phyloP scores from a whole-genome alignment of 345 rosid genomes.

The Garcia nutans region DNA sequence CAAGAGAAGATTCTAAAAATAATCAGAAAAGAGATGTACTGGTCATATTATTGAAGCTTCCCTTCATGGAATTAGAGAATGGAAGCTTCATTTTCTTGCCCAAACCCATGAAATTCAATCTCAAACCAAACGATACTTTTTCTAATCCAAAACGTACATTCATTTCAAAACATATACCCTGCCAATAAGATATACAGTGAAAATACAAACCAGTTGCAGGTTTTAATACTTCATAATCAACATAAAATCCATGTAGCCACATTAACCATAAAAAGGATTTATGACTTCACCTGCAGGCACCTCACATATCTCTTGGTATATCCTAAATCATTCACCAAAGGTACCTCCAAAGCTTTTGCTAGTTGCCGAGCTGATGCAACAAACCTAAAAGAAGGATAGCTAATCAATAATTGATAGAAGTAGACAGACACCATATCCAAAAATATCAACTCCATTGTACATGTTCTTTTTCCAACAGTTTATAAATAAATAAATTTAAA shows the following conservation, averaged over 20 bases:
- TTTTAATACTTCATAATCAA: not conserved
- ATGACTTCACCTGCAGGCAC: slow-evolving; percentile 83
- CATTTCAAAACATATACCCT: not conserved
- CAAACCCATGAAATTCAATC: not conserved
- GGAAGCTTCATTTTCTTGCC: not conserved
- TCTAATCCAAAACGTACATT: not conserved
- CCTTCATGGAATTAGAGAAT: not conserved
- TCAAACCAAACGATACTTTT: not conserved
- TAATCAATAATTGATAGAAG: slow-evolving; percentile 4
- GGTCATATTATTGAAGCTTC: not conserved
- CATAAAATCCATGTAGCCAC: not conserved
- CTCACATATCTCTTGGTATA: slow-evolving; percentile 98
- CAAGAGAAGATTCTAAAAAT: not conserved
- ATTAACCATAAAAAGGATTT: slow-evolving; percentile 1
- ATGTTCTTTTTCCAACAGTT: not conserved
- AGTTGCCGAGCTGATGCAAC: slow-evolving; percentile 95
- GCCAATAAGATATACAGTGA: not conserved
- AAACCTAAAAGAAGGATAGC: slow-evolving; percentile 55
- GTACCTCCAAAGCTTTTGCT: slow-evolving; percentile 96
- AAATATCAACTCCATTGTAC: not conserved
- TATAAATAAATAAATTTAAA: too few species aligned
- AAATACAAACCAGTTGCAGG: not conserved
- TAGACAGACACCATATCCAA: not conserved
- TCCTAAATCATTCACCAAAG: slow-evolving; percentile 96
- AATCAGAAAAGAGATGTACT: not conserved